phyloP scores from a whole-genome alignment of 192 early-diverging fungal genomes.

The Coemansia sp. region DNA sequence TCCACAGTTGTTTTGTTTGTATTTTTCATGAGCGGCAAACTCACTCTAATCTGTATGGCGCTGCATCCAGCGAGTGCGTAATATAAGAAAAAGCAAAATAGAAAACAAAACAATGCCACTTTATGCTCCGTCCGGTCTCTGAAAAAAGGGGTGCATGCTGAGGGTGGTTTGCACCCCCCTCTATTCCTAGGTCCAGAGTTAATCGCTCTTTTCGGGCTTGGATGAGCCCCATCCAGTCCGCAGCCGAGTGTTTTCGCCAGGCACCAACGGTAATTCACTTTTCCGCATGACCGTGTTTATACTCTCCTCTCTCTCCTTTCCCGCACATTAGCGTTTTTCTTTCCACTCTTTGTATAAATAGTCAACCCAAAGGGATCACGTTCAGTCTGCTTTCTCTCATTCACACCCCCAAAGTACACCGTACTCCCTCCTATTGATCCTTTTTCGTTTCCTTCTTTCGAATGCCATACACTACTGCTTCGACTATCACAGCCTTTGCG shows the following conservation, averaged over 20 bases:
- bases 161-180: neutral
- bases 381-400: neutral
- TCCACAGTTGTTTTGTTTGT: neutral
- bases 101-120: neutral
- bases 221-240: neutral
- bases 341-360: neutral
- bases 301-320: neutral
- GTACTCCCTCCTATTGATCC: neutral
- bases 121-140: neutral
- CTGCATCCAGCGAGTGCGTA: neutral
- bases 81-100: neutral
- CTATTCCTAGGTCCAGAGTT: constrained; percentile 1
- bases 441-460: neutral
- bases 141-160: neutral
- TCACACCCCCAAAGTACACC: neutral
- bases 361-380: neutral
- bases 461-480: neutral
- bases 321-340: constrained; percentile 1
- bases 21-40: neutral
- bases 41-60: neutral
- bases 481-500: neutral
- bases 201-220: neutral
- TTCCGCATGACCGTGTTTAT: neutral
- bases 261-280: neutral
- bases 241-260: neutral